Base-by-base conservation (phyloP, 2,329 filamentous ascomycete species). In the Botrytis deweyae region DNA sequence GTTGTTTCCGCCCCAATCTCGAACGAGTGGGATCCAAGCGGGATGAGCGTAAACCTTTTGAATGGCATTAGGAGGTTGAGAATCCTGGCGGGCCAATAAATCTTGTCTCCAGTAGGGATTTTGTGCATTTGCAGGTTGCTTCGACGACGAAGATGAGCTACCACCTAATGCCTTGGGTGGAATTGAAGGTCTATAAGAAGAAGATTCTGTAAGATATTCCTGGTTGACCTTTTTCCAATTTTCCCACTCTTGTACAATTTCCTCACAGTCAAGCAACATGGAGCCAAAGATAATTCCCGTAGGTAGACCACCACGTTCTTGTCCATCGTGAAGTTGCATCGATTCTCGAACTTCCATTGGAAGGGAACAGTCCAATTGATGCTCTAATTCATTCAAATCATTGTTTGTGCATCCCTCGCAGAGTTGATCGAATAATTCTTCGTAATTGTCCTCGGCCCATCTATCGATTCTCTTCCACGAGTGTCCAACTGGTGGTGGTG, bases 1-100 rank as follows among this genome's bases (percentile, higher is more conserved):
- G 85, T 97, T 97, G 88, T 99, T 99, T 83, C 96, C 96, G 82
- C 96, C 96, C 96, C 96, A 99, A 83, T 99, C 96, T 78, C 96
- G 93, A 74, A 95, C 95, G 49, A 99, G 86, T 71, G 96, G 95
- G 78, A 99, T 98, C 96, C 96, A 99, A 70, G 91, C 92, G 2
- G 94, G 91, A 83, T 99, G 95, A 3, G 94, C 92, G 81, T 99
- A 99, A 0, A 93, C 93, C 82, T 95, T 97, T 81, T 97, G 95
- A 49, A 98, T 91, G 8, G 94, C 90, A 80, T 93, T 92, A 16
- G 93, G 87, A 14, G 96, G 96, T 74, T 98, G 92, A 20, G 91
- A 97, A 79, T 96, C 92, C 83, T 99, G 96, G 76, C 92, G 91
- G 67, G 92, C 86, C 67, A 94, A 87, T 72, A 99, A 88, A 73